A percentile compares a stretch with the other conserved stretches of the same genome.
phyloP scores from a whole-genome alignment of 2,329 filamentous ascomycete genomes.

The Penicillium sp. region DNA sequence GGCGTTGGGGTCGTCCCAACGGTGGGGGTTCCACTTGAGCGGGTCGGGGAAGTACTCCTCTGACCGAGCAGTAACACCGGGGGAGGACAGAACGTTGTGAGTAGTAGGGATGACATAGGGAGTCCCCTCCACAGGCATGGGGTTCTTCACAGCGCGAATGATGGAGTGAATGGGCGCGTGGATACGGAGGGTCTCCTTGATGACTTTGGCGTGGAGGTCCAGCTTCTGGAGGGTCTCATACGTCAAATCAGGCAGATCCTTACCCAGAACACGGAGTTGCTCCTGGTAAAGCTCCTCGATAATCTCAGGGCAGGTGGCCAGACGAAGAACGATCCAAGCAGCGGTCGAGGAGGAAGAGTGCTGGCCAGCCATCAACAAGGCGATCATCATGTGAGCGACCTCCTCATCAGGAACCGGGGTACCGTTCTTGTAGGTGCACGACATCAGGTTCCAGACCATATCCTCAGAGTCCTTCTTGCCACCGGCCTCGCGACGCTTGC shows the following conservation, averaged over 20 bases:
- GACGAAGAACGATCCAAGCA: conserved; percentile 80
- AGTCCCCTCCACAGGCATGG: conserved; percentile 80
- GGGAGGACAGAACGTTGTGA: conserved; percentile 81
- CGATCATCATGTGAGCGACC: conserved; percentile 92
- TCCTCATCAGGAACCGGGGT: conserved; percentile 77
- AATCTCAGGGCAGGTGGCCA: conserved; percentile 77
- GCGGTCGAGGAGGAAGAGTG: conserved; percentile 84
- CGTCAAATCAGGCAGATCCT: conserved; percentile 71
- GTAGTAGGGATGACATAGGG: conserved; percentile 78
- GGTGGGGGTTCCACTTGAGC: conserved; percentile 82
- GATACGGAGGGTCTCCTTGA: conserved; percentile 89
- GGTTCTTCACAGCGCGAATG: conserved; percentile 85
- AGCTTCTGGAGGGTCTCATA: conserved; percentile 79
- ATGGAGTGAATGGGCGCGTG: conserved; percentile 95
- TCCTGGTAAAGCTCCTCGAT: conserved; percentile 81
- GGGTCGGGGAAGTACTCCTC: conserved; percentile 79
- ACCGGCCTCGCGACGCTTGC: conserved; percentile 63
- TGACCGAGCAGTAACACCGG: conserved; percentile 75
- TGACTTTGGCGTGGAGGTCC: conserved; percentile 76
- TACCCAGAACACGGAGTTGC: conserved; percentile 72
- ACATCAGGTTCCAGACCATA: conserved; percentile 92
- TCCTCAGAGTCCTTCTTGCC: conserved; percentile 61
- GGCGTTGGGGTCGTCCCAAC: conserved; percentile 70
- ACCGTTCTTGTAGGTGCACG: conserved; percentile 81
- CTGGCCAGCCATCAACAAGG: conserved; percentile 87